Conservation (phyloP, 345 rosid genomes). For the Eucalyptus marginata region DNA sequence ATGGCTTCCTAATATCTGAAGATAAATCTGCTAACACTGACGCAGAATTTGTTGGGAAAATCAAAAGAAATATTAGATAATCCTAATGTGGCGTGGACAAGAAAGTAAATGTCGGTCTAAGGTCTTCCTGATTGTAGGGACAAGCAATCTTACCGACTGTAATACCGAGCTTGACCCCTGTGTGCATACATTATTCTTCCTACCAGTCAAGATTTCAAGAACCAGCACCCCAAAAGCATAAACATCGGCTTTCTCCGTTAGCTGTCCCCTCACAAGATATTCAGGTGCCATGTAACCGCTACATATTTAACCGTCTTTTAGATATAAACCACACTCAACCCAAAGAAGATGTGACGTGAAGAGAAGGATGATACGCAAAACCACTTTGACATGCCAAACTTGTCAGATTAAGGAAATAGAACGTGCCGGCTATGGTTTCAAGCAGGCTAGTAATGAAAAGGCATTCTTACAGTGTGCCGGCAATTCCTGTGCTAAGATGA, state of each 20-base stretch:
- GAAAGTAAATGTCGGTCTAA: neutral
- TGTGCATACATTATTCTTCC: slow-evolving; percentile 46
- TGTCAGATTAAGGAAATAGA: neutral
- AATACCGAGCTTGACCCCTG: slow-evolving; percentile 37
- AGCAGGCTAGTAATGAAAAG: neutral
- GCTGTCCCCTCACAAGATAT: slow-evolving; percentile 56
- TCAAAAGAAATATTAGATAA: neutral
- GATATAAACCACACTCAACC: neutral
- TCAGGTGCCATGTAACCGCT: slow-evolving; percentile 90
- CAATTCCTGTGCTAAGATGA: slow-evolving; percentile 49
- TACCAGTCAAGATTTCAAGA: slow-evolving; percentile 49
- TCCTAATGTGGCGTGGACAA: neutral
- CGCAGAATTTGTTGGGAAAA: neutral
- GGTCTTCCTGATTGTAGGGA: neutral
- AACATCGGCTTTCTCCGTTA: slow-evolving; percentile 73
- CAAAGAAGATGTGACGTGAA: neutral
- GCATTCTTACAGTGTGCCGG: slow-evolving; percentile 61
- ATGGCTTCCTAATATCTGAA: neutral
- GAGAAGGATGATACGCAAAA: neutral
- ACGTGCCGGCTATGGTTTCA: neutral
- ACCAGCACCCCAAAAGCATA: slow-evolving; percentile 69
- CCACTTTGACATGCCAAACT: neutral
- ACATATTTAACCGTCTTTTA: neutral
- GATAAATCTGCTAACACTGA: neutral
- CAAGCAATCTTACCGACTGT: slow-evolving; percentile 21